Evolutionary conservation across 768 basidiomycete species (phyloP), one percentile per base, ranked within the genome.

Genomic region (Scleroderma bovista): DNA sequence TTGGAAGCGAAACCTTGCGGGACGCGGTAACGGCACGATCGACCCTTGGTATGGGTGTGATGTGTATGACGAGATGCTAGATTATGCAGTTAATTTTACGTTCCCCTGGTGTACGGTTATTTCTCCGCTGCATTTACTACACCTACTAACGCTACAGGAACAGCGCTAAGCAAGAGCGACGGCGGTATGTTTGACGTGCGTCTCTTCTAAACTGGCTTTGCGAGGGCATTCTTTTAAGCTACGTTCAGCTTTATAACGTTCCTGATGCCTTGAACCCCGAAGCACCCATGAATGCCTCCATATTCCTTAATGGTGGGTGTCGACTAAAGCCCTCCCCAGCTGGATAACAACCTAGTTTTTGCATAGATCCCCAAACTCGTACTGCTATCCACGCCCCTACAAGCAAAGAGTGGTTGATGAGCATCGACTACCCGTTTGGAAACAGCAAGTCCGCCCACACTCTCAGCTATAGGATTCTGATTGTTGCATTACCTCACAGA

Each of bases 11-110:
- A 73, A 75, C 60, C 65, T 83, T 13, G 67, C 64, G 20, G 67
- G 64, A 22, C 69, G 78, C 29, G 64, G 76, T 1, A 80, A 80
- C 53, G 81, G 75, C 9, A 78, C 77, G 2, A 74, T 84, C 42
- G 75, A 83, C 56, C 63, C 77, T 24, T 80, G 79, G 81, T 84
- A 84, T 41, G 80, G 81, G 6, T 88, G 87, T 64, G 71, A 79
- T 48, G 60, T 87, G 11, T 74, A 78, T 43, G 77, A 81, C 50
- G 79, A 83, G 68, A 76, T 83, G 65, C 57, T 84, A 29, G 86
- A 88, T 64, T 88, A 88, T 55, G 83, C 85, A 15, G 46, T 80
- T 51, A 89, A 88, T 59, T 87, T 73, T 59, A 84, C 86, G 1
- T 80, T 74, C 59, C 86, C 86, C 2, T 78, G 76, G 77, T 57